Conservation (phyloP, 1,284 basidiomycete species). For the Ustilago crameri region DNA sequence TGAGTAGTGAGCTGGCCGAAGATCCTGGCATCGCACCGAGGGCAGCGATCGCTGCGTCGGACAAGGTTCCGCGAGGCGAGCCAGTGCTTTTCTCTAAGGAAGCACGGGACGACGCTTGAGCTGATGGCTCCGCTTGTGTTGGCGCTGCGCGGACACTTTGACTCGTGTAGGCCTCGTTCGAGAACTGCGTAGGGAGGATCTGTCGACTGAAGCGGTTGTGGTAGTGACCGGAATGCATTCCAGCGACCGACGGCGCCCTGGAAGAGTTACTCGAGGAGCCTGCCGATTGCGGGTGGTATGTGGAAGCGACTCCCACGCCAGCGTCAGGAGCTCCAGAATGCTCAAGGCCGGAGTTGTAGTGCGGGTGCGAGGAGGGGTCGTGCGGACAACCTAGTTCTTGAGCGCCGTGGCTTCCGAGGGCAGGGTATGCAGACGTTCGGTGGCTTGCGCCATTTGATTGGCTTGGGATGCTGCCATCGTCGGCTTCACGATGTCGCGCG, state of each 20-base stretch:
- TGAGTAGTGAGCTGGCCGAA: constrained; percentile 38
- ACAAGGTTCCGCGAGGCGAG: constrained; percentile 36
- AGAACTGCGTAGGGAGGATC: constrained; percentile 7
- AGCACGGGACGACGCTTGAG: constrained; percentile 1
- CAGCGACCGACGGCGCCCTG: constrained; percentile 33
- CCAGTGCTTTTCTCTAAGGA: constrained; percentile 15
- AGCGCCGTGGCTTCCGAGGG: constrained; percentile 22
- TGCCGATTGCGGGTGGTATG: constrained; percentile 2
- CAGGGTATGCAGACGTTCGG: background rate
- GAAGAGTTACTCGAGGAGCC: constrained; percentile 23
- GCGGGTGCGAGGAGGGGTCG: background rate
- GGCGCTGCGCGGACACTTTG: constrained; percentile 1
- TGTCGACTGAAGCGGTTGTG: constrained; percentile 50
- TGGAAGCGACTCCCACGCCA: constrained; percentile 15
- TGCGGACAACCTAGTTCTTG: constrained; percentile 2
- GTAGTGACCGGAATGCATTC: constrained; percentile 21
- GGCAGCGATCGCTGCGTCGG: constrained; percentile 49
- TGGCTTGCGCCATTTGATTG: constrained; percentile 1
- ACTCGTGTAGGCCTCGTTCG: constrained; percentile 7
- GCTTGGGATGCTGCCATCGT: constrained; percentile 1
- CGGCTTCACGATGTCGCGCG: constrained; percentile 5
- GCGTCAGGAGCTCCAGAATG: background rate
- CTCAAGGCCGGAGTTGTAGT: constrained; percentile 1
- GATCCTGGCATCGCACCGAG: constrained; percentile 50
- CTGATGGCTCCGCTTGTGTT: constrained; percentile 1